Base-by-base conservation (phyloP, 768 basidiomycete species). In the Tricholoma flavovirens region DNA sequence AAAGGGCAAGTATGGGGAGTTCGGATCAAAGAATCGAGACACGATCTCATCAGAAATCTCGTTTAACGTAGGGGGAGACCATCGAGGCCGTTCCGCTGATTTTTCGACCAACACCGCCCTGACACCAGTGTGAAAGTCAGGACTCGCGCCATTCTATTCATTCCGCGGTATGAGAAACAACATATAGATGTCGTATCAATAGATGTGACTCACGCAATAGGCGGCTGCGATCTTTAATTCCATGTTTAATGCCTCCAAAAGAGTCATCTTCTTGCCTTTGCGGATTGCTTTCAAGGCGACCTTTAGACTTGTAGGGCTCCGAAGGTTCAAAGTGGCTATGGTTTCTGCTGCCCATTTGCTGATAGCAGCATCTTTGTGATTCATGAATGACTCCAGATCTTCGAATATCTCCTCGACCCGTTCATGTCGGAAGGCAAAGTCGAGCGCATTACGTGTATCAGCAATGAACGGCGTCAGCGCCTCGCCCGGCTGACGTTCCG, bases 281-380 rank as follows among this genome's bases (percentile, higher is more conserved):
- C 88, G 83, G 54, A 94, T 81, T 1, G 91, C 90, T 62, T 79
- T 73, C 19, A 98, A 76, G n/a, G 95, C 83, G 33, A 98, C 88
- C 68, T 90, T 91, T 61, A 98, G 77, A 62, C 93, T 94, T 1
- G 95, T 97, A 10, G 96, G 96, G 71, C 93, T 94, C 40, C 92
- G 83, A 61, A 79, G 60, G 38, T 81, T 74, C 56, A 99, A 72
- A 30, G 74, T 73, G 12, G 75, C 72, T 56, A 90, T 69, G 3
- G 93, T 93, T 55, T 79, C 69, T 56, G 73, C 69, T 5, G 96
- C 95, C 94, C 95, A 98, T 40, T 71, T 66, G 50, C 76, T 76
- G 51, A 93, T 75, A 10, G 69, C 72, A 43, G 71, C 66, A 64
- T 79, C 76, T 15, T 73, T 62, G 53, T 74, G 69, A 15, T 64